A percentile compares a stretch with the other conserved stretches of the same genome.
phyloP scores from a whole-genome alignment of 1,284 basidiomycete species.

The Lignosus rhinocerotis region DNA sequence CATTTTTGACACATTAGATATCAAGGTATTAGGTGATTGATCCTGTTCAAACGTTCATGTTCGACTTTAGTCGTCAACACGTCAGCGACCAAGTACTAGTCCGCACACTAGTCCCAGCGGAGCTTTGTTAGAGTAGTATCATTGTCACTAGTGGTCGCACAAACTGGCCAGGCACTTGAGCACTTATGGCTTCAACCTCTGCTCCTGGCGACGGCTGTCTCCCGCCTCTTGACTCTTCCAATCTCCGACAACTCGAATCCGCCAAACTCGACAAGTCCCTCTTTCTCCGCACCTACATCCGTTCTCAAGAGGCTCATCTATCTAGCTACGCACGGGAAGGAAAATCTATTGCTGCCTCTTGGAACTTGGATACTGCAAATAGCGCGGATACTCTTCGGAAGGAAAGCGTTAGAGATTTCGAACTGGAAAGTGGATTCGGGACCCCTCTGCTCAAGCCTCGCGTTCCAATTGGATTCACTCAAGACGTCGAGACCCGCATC shows the following conservation, averaged over 20 bases:
- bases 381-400: background rate
- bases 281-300: constrained; percentile 49
- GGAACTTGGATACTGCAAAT: constrained; percentile 22
- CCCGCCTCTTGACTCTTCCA: constrained; percentile 16
- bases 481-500: background rate
- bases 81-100: too few species aligned
- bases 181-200: background rate
- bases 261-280: constrained; percentile 41
- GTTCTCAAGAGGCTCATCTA: constrained; percentile 47
- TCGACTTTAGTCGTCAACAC: too few species aligned
- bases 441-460: constrained; percentile 63
- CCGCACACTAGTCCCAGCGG: too few species aligned
- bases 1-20: background rate
- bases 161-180: too few species aligned
- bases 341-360: constrained; percentile 32
- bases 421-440: constrained; percentile 45
- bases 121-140: too few species aligned
- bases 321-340: constrained; percentile 49
- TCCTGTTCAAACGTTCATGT: background rate
- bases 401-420: background rate
- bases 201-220: background rate
- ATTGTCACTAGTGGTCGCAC: too few species aligned
- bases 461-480: background rate
- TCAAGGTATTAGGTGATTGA: background rate
- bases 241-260: constrained; percentile 15